A percentile compares a stretch with the other conserved stretches of the same genome.
These are phyloP conservation scores for Excoecaria agallocha DNA, from an alignment of 345 rosid genomes.

Conservation along the genomic window DNA sequence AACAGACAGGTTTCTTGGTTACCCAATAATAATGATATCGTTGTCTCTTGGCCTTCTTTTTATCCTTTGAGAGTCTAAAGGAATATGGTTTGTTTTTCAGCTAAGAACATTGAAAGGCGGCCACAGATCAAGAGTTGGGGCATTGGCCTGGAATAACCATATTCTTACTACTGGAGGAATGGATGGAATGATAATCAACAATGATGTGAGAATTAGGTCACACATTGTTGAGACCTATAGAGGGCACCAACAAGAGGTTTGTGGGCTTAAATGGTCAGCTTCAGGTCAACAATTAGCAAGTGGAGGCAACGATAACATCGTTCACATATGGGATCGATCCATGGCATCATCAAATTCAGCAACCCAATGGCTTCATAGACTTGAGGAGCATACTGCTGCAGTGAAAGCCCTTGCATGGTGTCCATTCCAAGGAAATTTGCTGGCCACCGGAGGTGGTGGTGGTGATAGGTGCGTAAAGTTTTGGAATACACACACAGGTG, in stretches of 20 bases:
- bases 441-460: slow-evolving; percentile 57
- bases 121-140: slow-evolving; percentile 41
- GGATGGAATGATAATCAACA: slow-evolving; percentile 46
- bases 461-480: slow-evolving; percentile 49
- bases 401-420: slow-evolving; percentile 66
- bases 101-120: slow-evolving; percentile 43
- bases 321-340: slow-evolving; percentile 54
- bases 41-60: not conserved
- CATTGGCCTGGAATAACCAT: slow-evolving; percentile 54
- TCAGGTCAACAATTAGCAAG: slow-evolving; percentile 32
- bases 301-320: slow-evolving; percentile 34
- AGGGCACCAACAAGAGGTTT: slow-evolving; percentile 51
- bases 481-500: slow-evolving; percentile 52
- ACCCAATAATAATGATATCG: not conserved
- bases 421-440: slow-evolving; percentile 52
- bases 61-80: not conserved
- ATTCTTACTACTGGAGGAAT: slow-evolving; percentile 50
- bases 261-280: slow-evolving; percentile 55
- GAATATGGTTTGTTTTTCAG: slow-evolving; percentile 16
- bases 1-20: slow-evolving; percentile 28
- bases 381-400: slow-evolving; percentile 54
- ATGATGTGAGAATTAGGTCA: slow-evolving; percentile 46
- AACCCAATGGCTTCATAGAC: slow-evolving; percentile 50
- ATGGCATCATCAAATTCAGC: slow-evolving; percentile 39
- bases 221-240: slow-evolving; percentile 44